Percentiles rank a stretch among this genome's conserved stretches.
Evolutionary conservation across 306 rosid genomes (phyloP).

Genomic region (Geum urbanum): DNA sequence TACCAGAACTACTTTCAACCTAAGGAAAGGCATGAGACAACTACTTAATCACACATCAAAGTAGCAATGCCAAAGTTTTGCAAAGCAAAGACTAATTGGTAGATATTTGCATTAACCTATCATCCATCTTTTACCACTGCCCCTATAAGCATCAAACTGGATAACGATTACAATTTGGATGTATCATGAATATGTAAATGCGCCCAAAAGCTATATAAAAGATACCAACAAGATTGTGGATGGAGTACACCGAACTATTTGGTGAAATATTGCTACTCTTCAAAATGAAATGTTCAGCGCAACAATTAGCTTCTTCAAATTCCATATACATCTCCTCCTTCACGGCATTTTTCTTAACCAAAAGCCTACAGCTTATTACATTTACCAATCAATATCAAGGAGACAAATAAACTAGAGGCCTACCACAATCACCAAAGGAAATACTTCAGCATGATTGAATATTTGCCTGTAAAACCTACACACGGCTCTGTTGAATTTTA

Average conservation of each 20-base stretch:
- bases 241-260: background rate
- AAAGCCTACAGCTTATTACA: too few relatives aligned
- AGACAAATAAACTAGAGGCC: too few relatives aligned
- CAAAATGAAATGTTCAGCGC: background rate
- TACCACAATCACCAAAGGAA: too few relatives aligned
- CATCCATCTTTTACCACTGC: background rate
- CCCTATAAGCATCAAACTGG: background rate
- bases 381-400: too few relatives aligned
- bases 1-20: slow-evolving; percentile 75
- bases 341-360: too few relatives aligned
- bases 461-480: background rate
- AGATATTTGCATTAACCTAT: background rate
- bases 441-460: background rate
- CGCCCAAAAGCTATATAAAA: background rate
- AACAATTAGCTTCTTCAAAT: background rate
- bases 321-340: background rate
- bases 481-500: too few relatives aligned
- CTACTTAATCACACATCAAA: slow-evolving; percentile 1
- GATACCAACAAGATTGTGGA: background rate
- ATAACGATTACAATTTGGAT: background rate
- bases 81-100: background rate
- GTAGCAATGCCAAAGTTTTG: background rate
- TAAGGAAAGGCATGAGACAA: slow-evolving; percentile 18
- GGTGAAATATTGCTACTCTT: background rate
- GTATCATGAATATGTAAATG: background rate